These are phyloP conservation scores for Dendrobium nobile DNA, from an alignment of 106 monocot genomes.

Conservation along the genomic window DNA sequence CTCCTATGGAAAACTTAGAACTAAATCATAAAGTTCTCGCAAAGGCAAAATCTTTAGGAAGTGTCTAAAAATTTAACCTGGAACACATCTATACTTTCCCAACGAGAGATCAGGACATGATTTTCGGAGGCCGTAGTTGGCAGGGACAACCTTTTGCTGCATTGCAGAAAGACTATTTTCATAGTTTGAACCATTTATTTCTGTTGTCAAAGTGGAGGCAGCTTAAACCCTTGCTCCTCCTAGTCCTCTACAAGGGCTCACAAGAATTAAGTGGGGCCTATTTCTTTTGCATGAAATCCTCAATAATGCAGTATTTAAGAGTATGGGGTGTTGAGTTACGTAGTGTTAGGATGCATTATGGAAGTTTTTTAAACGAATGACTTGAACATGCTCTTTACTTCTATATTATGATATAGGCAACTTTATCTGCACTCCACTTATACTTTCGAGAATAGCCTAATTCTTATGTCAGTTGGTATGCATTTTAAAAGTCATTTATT, in stretches of 20 bases:
- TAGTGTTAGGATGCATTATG: background rate
- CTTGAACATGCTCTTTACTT: background rate
- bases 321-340: background rate
- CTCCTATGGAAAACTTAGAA: no score
- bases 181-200: background rate
- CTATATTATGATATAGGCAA: background rate
- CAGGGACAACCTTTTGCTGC: background rate
- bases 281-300: background rate
- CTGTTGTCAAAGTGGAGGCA: background rate
- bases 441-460: background rate
- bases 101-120: no score
- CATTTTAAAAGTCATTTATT: background rate
- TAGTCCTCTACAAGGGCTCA: background rate
- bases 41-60: no score
- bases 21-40: no score
- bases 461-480: background rate
- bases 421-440: background rate
- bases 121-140: no score
- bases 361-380: background rate
- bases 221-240: background rate
- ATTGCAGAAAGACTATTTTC: background rate
- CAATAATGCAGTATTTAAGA: background rate
- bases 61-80: no score
- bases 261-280: background rate
- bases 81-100: no score